Evolutionary conservation across 495 filamentous ascomycete genomes (phyloP), one percentile per base, ranked within the genome.

Genomic region (Penicillium arizonense): DNA sequence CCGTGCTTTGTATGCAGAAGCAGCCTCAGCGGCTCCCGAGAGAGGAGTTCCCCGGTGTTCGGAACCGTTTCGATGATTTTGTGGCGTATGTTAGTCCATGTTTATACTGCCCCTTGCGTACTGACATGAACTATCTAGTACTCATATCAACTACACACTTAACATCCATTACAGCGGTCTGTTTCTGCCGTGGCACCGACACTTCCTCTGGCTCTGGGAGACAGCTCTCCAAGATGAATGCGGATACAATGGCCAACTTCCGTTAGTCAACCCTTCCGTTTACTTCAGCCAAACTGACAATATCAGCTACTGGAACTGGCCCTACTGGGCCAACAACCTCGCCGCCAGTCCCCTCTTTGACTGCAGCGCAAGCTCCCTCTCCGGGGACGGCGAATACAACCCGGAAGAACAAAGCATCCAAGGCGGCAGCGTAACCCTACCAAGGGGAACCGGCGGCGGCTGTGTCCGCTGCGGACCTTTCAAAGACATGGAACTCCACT

Each of bases 101-200:
- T 69, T 16, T 23, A 20, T 46, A 14, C 6, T 26, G 44, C 8
- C 1, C 26, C 2, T 37, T 8, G 12, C 34, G 23, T 9, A n/a
- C 30, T 52, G 14, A 57, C 30, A 38, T 26, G 28, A 55, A 70
- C 67, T 21, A 18, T 13, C 64, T 47, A 78, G 76, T 1, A 70
- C 70, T 9, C 70, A 77, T 56, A 70, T 82, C 44, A 81, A 81
- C 55, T 71, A 77, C 47, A 79, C 76, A 9, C 58, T 66, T 45
- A 36, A 59, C 53, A 62, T 67, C 20, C 70, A 74, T 41, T 53
- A 59, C 32, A 69, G 52, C 39, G 69, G 68, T 4, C 38, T 71
- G 51, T 87, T 90, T 65, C 69, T 87, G 23, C 66, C 80, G 0
- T 89, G 85, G 84, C 86, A 91, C 56, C 76, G 87, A 16, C 83